A percentile compares a stretch with the other conserved stretches of the same genome.
These are phyloP conservation scores for Royoungia palumana DNA, from an alignment of 768 basidiomycete genomes.

Conservation along the genomic window DNA sequence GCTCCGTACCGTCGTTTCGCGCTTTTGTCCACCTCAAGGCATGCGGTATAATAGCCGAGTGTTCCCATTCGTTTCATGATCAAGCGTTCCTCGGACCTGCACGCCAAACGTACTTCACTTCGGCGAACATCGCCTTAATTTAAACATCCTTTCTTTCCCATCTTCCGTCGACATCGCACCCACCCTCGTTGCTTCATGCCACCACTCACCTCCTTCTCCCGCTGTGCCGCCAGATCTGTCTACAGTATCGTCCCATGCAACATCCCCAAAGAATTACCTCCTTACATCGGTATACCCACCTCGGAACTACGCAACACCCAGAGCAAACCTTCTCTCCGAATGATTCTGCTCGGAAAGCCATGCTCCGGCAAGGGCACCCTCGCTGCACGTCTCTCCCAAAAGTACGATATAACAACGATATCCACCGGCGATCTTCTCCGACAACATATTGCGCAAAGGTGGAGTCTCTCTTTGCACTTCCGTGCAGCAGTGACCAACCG, in stretches of 20 bases:
- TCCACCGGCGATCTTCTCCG: slow-evolving; percentile 85
- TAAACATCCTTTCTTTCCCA: neutral
- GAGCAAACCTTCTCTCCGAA: slow-evolving; percentile 34
- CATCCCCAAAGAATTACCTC: slow-evolving; percentile 42
- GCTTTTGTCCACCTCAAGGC: slow-evolving; percentile 25
- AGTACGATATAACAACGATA: slow-evolving; percentile 69
- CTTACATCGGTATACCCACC: slow-evolving; percentile 40
- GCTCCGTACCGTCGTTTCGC: neutral
- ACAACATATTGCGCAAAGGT: slow-evolving; percentile 71
- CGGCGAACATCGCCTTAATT: neutral
- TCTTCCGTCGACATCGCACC: slow-evolving; percentile 1
- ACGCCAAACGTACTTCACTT: no score
- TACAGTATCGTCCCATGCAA: slow-evolving; percentile 19
- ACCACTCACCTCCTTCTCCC: slow-evolving; percentile 2
- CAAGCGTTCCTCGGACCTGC: no score
- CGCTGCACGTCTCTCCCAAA: slow-evolving; percentile 62
- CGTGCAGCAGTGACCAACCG: neutral
- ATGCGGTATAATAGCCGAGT: slow-evolving; percentile 13
- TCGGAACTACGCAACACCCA: slow-evolving; percentile 23
- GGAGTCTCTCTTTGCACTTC: slow-evolving; percentile 11
- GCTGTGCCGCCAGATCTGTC: slow-evolving; percentile 15
- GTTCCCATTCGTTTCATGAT: neutral
- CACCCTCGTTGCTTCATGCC: slow-evolving; percentile 1
- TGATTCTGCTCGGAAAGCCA: slow-evolving; percentile 55
- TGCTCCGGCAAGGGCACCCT: slow-evolving; percentile 85